A percentile compares a stretch with the other conserved stretches of the same genome.
phyloP scores from a whole-genome alignment of 2,329 filamentous ascomycete species.

The Furcasterigmium sp. region DNA sequence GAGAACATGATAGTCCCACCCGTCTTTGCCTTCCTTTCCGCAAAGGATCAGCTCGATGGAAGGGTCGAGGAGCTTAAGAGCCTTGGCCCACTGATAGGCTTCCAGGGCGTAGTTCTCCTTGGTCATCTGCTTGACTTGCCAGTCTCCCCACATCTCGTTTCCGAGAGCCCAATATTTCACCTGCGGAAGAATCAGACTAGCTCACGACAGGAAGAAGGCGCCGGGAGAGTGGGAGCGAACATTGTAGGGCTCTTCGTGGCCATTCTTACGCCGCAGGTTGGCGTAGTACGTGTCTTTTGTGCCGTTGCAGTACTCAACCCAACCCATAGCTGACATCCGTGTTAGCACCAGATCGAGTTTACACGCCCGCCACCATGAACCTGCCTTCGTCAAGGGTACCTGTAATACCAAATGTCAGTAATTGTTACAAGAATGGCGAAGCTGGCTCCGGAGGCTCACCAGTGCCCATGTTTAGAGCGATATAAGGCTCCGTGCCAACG shows the following conservation, averaged over 20 bases:
- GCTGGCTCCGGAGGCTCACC: too few species aligned
- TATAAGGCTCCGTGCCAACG: conserved; percentile 71
- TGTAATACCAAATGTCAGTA: too few species aligned
- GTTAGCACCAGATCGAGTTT: too few species aligned
- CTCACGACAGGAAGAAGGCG: too few species aligned
- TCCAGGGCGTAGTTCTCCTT: conserved; percentile 65
- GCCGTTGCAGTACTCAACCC: conserved; percentile 85
- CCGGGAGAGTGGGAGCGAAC: conserved; percentile 14
- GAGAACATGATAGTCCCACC: conserved; percentile 70
- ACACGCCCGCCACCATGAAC: too few species aligned
- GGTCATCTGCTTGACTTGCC: conserved; percentile 63
- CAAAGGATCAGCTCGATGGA: conserved; percentile 65
- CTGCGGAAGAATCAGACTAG: conserved; percentile 11
- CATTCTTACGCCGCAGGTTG: conserved; percentile 71
- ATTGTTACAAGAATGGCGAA: too few species aligned
- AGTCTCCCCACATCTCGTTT: conserved; percentile 66
- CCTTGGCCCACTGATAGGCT: conserved; percentile 68
- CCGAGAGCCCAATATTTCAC: conserved; percentile 84
- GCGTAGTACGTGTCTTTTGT: conserved; percentile 75
- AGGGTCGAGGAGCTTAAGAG: conserved; percentile 66
- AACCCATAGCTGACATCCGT: conserved; percentile 64
- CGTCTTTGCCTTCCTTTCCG: conserved; percentile 62
- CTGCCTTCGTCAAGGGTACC: not conserved
- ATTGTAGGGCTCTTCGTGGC: conserved; percentile 70
- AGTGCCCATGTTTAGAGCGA: conserved; percentile 77